phyloP scores from a whole-genome alignment of 768 basidiomycete genomes.

The Boletellus ananas region DNA sequence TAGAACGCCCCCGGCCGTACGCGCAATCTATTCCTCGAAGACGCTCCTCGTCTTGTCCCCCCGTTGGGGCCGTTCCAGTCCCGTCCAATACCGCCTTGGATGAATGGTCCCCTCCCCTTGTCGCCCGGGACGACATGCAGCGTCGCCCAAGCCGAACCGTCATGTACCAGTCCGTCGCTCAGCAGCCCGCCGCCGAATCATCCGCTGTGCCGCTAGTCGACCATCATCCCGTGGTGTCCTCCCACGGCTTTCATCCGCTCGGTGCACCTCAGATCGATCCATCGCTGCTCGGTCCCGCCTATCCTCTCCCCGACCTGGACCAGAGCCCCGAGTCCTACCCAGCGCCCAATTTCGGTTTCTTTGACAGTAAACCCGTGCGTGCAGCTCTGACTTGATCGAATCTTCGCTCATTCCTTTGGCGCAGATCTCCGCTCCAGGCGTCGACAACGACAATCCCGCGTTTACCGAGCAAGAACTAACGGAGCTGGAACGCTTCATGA shows the following conservation, averaged over 20 bases:
- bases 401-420: not conserved
- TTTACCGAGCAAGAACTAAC: slow-evolving; percentile 10
- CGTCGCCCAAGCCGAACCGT: slow-evolving; percentile 31
- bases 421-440: slow-evolving; percentile 1
- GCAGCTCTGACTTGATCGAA: no score
- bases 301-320: slow-evolving; percentile 3
- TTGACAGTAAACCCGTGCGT: slow-evolving; percentile 16
- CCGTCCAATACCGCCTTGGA: slow-evolving; percentile 8
- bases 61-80: slow-evolving; percentile 33
- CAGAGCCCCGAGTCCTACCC: not conserved
- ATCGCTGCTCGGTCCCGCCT: not conserved
- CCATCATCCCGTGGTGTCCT: not conserved
- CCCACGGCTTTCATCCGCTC: slow-evolving; percentile 12
- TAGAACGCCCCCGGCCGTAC: slow-evolving; percentile 24
- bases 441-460: not conserved
- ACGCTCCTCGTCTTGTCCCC: slow-evolving; percentile 43
- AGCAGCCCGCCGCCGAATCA: slow-evolving; percentile 9
- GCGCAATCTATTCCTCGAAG: slow-evolving; percentile 21
- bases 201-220: not conserved
- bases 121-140: slow-evolving; percentile 32
- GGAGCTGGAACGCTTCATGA: slow-evolving; percentile 16
- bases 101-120: slow-evolving; percentile 18
- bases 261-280: slow-evolving; percentile 6
- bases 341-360: not conserved
- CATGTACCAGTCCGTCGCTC: slow-evolving; percentile 34